Conservation (phyloP, 2,329 filamentous ascomycete genomes). For the Arthrinium phaeospermum region DNA sequence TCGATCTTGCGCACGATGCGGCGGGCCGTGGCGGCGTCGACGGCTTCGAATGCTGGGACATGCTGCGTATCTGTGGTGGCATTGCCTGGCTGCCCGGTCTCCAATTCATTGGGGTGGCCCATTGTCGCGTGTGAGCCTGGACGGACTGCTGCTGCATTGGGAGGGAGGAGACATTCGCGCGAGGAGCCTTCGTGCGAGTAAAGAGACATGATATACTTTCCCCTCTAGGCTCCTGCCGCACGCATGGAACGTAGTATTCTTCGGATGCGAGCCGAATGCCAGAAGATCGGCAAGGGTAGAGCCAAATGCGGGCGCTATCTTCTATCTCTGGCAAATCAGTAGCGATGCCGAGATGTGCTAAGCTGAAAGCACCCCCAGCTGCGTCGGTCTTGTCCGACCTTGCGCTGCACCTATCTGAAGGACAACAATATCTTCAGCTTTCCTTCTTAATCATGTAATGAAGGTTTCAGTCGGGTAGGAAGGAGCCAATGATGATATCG, state of each 20-base stretch:
- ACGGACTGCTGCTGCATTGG: neutral
- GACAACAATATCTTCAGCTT: neutral
- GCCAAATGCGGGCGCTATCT: neutral
- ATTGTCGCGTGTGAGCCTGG: neutral
- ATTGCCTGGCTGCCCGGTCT: neutral
- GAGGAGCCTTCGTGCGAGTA: neutral
- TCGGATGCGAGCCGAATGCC: neutral
- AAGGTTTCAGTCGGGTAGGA: neutral
- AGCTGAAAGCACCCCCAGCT: neutral
- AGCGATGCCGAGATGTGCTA: neutral
- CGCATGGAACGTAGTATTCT: neutral
- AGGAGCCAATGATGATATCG: neutral
- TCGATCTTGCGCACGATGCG: conserved; percentile 35
- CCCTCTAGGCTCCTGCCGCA: neutral
- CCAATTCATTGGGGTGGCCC: conserved; percentile 4
- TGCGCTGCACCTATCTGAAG: neutral
- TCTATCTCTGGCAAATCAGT: conserved; percentile 8
- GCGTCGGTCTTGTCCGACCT: neutral
- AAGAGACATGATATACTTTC: neutral
- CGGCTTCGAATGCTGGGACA: neutral
- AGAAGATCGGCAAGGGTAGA: neutral
- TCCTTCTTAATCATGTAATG: neutral
- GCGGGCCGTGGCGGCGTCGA: conserved; percentile 21
- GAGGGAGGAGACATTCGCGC: neutral
- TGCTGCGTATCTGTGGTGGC: neutral